Percentiles rank a stretch among this genome's conserved stretches.
These are phyloP conservation scores for Forsythia suspensa DNA, from an alignment of 257 asterid species.

Conservation along the genomic window DNA sequence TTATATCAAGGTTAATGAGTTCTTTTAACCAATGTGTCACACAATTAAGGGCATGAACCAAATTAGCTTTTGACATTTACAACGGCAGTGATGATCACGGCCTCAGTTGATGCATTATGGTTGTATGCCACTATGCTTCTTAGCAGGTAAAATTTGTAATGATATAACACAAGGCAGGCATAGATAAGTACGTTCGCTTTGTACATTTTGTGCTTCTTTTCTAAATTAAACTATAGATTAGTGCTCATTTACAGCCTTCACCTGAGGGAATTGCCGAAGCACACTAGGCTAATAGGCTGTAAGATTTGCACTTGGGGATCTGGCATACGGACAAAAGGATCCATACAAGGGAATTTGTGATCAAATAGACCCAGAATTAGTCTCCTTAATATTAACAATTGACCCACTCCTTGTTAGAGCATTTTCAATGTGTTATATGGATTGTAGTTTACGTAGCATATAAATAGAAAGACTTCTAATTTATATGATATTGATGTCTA, in stretches of 20 bases:
- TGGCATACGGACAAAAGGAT: constrained; percentile 54
- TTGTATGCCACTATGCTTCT: neutral
- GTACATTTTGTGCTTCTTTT: neutral
- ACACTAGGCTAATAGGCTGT: constrained; percentile 66
- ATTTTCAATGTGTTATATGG: too few species aligned
- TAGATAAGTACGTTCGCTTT: neutral
- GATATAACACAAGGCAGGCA: neutral
- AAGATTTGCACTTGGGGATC: constrained; percentile 90
- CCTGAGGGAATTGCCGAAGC: constrained; percentile 89
- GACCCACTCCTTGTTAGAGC: neutral
- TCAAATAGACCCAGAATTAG: neutral
- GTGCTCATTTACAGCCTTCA: constrained; percentile 62
- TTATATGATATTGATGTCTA: too few species aligned
- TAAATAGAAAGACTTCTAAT: too few species aligned
- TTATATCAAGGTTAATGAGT: constrained; percentile 4
- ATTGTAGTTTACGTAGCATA: too few species aligned
- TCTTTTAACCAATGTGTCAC: neutral
- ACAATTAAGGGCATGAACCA: neutral
- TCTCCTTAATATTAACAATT: neutral
- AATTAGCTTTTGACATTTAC: neutral
- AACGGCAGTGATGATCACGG: neutral
- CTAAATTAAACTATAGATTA: neutral
- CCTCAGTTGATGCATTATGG: neutral
- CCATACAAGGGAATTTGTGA: constrained; percentile 22
- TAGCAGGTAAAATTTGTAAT: neutral